These are phyloP conservation scores for Mucor indicus DNA, from an alignment of 371 early-diverging fungal species.

Conservation along the genomic window DNA sequence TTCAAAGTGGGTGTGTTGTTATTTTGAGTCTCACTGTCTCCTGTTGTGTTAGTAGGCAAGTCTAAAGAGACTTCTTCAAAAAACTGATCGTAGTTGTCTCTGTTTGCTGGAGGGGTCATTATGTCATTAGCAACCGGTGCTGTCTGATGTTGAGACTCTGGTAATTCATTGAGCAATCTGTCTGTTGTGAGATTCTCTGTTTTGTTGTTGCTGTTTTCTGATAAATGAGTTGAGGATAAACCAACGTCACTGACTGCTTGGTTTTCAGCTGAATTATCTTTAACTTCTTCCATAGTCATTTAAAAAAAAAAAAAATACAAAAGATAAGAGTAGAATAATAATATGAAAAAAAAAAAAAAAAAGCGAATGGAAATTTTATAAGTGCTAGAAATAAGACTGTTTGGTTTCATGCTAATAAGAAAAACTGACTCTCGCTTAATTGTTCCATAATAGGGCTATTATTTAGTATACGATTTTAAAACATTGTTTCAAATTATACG, in stretches of 20 bases:
- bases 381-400: neutral
- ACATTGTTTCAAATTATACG: no score
- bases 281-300: constrained; percentile 6
- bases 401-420: no score
- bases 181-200: constrained; percentile 16
- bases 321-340: neutral
- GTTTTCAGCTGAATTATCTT: neutral
- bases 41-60: constrained; percentile 30
- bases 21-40: neutral
- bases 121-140: neutral
- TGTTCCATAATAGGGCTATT: no score
- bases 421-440: no score
- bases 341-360: neutral
- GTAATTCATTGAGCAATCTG: constrained; percentile 30
- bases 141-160: constrained; percentile 8
- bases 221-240: constrained; percentile 14
- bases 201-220: neutral
- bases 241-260: constrained; percentile 2
- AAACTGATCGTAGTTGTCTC: constrained; percentile 45
- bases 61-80: constrained; percentile 55
- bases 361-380: neutral
- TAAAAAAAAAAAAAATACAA: neutral
- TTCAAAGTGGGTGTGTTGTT: neutral
- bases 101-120: neutral
- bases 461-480: no score